These are phyloP conservation scores for Scenedesmus sp. DNA, from an alignment of 163 green algal species.

Conservation along the genomic window DNA sequence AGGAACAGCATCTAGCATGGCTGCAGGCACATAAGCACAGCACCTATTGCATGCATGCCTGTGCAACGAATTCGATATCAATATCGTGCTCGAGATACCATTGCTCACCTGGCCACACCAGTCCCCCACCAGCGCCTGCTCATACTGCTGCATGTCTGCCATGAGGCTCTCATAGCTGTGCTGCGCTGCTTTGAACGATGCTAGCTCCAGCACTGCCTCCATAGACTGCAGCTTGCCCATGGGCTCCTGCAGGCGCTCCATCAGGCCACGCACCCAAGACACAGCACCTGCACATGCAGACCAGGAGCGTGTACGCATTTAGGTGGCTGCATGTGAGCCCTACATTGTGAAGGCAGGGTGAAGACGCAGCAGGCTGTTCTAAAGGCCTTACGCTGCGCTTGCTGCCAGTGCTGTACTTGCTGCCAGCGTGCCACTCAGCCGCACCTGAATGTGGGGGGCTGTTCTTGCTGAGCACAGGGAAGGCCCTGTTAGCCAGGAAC, in stretches of 20 bases:
- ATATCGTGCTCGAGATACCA: neutral
- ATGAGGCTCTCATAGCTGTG: slow-evolving; percentile 76
- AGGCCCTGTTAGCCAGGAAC: slow-evolving; percentile 55
- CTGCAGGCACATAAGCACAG: neutral
- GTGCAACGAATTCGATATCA: neutral
- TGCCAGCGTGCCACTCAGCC: neutral
- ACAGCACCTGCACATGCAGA: slow-evolving; percentile 68
- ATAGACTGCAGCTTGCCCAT: slow-evolving; percentile 74
- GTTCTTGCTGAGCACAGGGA: slow-evolving; percentile 78
- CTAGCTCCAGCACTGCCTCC: slow-evolving; percentile 74
- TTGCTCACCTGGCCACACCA: slow-evolving; percentile 78
- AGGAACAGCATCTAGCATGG: neutral
- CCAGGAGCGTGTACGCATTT: neutral
- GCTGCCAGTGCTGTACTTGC: too few species aligned
- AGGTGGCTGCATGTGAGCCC: neutral
- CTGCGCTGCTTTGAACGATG: slow-evolving; percentile 78
- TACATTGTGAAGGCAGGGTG: neutral
- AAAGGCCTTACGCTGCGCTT: too few species aligned
- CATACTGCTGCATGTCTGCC: slow-evolving; percentile 78
- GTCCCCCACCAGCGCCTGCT: slow-evolving; percentile 69
- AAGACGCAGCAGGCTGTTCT: neutral
- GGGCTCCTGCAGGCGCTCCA: slow-evolving; percentile 85
- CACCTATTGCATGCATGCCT: neutral
- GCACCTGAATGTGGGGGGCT: slow-evolving; percentile 77
- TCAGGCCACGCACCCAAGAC: slow-evolving; percentile 86